These are phyloP conservation scores for Glycine tomentella DNA, from an alignment of 306 rosid genomes.

Conservation along the genomic window DNA sequence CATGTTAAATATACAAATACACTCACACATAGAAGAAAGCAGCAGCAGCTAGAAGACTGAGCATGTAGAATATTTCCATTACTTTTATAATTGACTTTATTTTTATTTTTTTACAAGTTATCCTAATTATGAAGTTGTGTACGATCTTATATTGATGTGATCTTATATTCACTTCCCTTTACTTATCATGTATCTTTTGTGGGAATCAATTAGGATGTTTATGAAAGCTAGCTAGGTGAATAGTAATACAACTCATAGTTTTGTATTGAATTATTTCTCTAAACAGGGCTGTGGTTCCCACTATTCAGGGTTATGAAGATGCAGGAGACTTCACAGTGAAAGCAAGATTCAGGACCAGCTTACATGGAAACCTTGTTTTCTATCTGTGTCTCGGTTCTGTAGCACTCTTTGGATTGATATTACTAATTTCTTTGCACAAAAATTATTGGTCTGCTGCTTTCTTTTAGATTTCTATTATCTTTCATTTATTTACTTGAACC, in stretches of 20 bases:
- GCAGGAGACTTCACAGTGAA: slow-evolving; percentile 91
- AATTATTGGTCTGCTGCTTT: slow-evolving; percentile 65
- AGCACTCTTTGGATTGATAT: slow-evolving; percentile 74
- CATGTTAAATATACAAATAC: slow-evolving; percentile 5
- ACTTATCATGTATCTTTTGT: background rate
- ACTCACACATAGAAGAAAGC: background rate
- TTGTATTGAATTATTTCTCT: slow-evolving; percentile 60
- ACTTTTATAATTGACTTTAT: background rate
- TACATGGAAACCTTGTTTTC: slow-evolving; percentile 80
- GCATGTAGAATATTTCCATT: background rate
- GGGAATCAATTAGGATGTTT: slow-evolving; percentile 41
- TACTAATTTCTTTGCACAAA: slow-evolving; percentile 64
- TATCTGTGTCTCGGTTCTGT: slow-evolving; percentile 72
- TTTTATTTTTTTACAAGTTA: slow-evolving; percentile 3
- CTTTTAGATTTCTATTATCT: slow-evolving; percentile 17
- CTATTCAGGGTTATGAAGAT: slow-evolving; percentile 98
- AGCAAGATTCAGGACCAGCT: slow-evolving; percentile 86
- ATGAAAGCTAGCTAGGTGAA: slow-evolving; percentile 50
- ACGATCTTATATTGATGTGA: slow-evolving; percentile 16
- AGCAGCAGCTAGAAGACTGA: slow-evolving; percentile 15
- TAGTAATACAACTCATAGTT: slow-evolving; percentile 58
- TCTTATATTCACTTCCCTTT: slow-evolving; percentile 19
- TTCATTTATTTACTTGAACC: slow-evolving; percentile 19
- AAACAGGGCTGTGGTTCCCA: slow-evolving; percentile 97
- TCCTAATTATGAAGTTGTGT: slow-evolving; percentile 23